phyloP scores from a whole-genome alignment of 257 asterid species.

The Ligustrum vulgare region DNA sequence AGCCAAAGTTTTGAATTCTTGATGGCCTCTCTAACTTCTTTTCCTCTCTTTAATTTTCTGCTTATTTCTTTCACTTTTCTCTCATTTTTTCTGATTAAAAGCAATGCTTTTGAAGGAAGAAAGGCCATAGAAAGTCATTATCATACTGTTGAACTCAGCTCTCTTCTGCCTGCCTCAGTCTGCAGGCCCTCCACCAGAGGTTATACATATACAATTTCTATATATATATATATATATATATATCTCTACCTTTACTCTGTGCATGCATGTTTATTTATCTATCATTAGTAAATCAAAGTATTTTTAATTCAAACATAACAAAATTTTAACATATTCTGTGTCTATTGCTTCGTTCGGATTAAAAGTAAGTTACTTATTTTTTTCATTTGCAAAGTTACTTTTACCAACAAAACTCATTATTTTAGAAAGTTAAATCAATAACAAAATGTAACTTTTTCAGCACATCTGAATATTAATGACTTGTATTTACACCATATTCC shows the following conservation, averaged over 20 bases:
- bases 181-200: conserved; percentile 33
- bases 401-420: too few species aligned
- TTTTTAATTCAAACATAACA: background rate
- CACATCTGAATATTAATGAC: too few species aligned
- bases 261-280: background rate
- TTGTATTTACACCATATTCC: too few species aligned
- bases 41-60: conserved; percentile 6
- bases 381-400: too few species aligned
- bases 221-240: background rate
- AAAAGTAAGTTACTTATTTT: background rate
- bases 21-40: conserved; percentile 23
- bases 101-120: conserved; percentile 16
- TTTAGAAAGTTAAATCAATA: too few species aligned
- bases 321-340: background rate
- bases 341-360: too few species aligned
- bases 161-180: conserved; percentile 38
- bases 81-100: conserved; percentile 19
- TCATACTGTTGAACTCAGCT: conserved; percentile 34
- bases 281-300: background rate
- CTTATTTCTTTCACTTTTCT: conserved; percentile 20
- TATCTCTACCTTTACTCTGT: background rate
- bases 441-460: too few species aligned
- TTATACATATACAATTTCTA: background rate
- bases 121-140: conserved; percentile 13
- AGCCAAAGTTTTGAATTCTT: background rate